These are phyloP conservation scores for Rhytidiadelphus loreus DNA, from an alignment of 225 moss, liverwort and hornwort genomes.

Conservation along the genomic window DNA sequence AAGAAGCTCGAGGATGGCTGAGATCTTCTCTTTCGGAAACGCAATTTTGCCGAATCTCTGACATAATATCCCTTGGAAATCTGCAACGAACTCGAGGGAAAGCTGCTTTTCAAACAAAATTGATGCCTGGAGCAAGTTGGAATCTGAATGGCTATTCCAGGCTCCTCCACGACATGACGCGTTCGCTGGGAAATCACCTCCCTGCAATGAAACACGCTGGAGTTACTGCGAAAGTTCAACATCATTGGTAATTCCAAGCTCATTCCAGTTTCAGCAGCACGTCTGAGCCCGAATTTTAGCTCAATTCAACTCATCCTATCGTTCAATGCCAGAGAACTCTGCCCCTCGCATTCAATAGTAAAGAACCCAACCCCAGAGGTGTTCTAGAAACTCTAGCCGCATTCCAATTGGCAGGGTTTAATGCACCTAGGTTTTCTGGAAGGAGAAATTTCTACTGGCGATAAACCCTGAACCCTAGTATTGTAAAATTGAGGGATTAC, in stretches of 20 bases:
- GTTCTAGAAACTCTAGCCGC: neutral
- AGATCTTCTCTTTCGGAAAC: neutral
- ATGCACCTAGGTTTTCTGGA: neutral
- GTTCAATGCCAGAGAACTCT: neutral
- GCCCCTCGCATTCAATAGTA: neutral
- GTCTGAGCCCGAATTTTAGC: neutral
- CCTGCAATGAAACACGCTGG: neutral
- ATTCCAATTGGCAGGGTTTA: neutral
- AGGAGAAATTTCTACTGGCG: neutral
- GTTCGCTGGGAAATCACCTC: slow-evolving; percentile 1
- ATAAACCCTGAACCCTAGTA: slow-evolving; percentile 6
- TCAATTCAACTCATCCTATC: neutral
- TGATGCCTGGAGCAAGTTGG: neutral
- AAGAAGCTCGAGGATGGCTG: slow-evolving; percentile 22
- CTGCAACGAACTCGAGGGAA: neutral
- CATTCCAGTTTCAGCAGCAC: neutral
- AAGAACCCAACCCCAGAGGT: neutral
- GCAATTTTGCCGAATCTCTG: neutral
- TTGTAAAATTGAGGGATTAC: neutral
- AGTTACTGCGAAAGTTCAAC: neutral
- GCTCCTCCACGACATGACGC: neutral
- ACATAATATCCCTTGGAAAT: neutral
- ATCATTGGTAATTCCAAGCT: neutral
- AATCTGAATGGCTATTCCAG: neutral
- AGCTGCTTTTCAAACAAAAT: neutral